Base-by-base conservation (phyloP, 2,329 filamentous ascomycete genomes). In the Phaeosphaeriaceae sp. region DNA sequence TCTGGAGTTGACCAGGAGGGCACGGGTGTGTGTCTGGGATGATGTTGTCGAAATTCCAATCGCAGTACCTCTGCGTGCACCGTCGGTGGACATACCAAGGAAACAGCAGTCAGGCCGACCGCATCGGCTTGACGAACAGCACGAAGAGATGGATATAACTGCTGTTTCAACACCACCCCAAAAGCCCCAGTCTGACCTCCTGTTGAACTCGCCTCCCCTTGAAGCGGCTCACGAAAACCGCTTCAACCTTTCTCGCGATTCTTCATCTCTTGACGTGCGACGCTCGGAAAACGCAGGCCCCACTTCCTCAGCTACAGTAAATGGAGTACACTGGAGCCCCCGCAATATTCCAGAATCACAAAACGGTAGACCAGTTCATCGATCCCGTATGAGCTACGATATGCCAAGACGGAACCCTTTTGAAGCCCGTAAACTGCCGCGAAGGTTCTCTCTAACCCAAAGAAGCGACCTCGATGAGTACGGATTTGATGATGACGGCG, bases 11-110 rank as follows among this genome's bases (percentile, higher is more conserved):
- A 97, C 94, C 4, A 84, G 94, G 56, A 83, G 94, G 60, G 88
- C 91, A 40, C 87, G 93, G 63, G 93, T 99, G 15, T 96, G 92
- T 64, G 93, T 99, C 11, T 99, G 94, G 94, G 94, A 99, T 67
- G 94, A 99, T 68, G 79, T 97, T 17, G 94, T 99, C 17, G 94
- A 99, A 65, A 89, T 99, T 13, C 94, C 94, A 2, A 88, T 97
- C 40, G 94, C 92, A 2, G 91, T 97, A 26, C 93, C 93, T 18
- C 87, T 99, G 81, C 87, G 90, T 41, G 84, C 85, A 7, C 89
- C 92, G 6, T 93, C 90, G 4, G 86, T 87, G n/a, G 93, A 97
- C 67, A 87, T 90, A 78, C 86, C 87, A 50, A 84, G 89, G 45
- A 86, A 85, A 44, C 82, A 82, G 41, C 81, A 81, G 42, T 59